Evolutionary conservation across 805 yeast genomes (phyloP), one percentile per base, ranked within the genome.

Genomic region (Metschnikowia cubensis): DNA sequence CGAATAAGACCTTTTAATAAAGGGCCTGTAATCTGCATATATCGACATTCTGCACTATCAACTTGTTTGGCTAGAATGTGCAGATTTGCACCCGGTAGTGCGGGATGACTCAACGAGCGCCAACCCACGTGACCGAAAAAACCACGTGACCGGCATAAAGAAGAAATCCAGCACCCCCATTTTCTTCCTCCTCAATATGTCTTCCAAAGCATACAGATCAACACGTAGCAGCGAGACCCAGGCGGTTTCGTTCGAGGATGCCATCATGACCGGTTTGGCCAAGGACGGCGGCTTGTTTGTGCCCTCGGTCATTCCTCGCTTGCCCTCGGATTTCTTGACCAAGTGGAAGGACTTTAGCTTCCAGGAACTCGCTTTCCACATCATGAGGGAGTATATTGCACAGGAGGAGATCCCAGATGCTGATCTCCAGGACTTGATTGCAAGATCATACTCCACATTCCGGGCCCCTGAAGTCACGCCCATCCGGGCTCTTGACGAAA

Each of bases 241-340:
- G 59, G 64, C 77, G 6, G 75, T 80, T 45, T 77, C 89, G 4
- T 88, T 88, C 57, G 96, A 88, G 67, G 90, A 83, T 47, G 92
- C 86, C 18, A 86, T 88, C 50, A 83, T 87, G 68, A 86, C 87
- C 50, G 99, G 99, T 47, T 77, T 94, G 62, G 98, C 98, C 48
- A 83, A 87, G 43, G 99, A 95, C 66, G 99, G 99, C 58, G 99
- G 99, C 37, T 80, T 94, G 37, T 94, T 89, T 68, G 77, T 94
- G 49, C 99, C 99, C 42, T 79, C 94, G 14, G 74, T 66, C 42
- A 87, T 91, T 59, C 97, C 98, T 50, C 67, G 76, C 54, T 76
- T 87, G 31, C 74, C 84, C 5, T 64, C 73, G 11, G 79, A 79
- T 51, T 79, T 86, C 55, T 68, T 85, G 48, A 63, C 71, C 35